These are phyloP conservation scores for Rhododendron simsii DNA, from an alignment of 148 eudicot species.

Conservation along the genomic window DNA sequence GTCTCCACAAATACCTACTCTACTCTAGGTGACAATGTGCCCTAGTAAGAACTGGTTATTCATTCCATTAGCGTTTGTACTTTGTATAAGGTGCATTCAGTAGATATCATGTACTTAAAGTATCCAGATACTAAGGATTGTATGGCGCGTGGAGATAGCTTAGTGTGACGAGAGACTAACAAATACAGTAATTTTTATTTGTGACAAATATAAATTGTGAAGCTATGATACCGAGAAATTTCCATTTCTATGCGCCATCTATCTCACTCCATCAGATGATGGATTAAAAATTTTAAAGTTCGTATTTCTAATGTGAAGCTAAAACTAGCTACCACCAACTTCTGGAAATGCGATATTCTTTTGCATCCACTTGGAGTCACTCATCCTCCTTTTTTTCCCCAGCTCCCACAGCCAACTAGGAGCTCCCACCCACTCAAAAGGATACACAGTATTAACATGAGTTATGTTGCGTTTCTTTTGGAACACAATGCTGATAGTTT, in stretches of 20 bases:
- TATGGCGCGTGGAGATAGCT: neutral
- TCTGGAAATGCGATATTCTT: neutral
- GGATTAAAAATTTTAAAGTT: neutral
- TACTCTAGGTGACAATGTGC: neutral
- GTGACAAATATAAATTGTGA: neutral
- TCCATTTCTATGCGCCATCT: neutral
- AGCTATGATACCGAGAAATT: neutral
- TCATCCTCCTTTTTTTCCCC: neutral
- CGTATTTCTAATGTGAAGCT: neutral
- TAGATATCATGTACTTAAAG: neutral
- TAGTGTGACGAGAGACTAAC: neutral
- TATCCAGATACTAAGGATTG: neutral
- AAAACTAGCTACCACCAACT: neutral
- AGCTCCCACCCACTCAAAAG: neutral
- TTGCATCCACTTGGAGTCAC: neutral
- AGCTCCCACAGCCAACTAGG: neutral
- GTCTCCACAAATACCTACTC: neutral
- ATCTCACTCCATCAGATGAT: constrained; percentile 1
- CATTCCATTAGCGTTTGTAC: neutral
- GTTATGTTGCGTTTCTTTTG: neutral
- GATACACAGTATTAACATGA: neutral
- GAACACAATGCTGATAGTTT: neutral
- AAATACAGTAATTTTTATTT: too few species aligned
- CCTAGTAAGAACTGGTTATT: neutral
- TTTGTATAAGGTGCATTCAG: neutral